Evolutionary conservation across 179 eudicot genomes (phyloP).

Genomic region (Actinidia chinensis): DNA sequence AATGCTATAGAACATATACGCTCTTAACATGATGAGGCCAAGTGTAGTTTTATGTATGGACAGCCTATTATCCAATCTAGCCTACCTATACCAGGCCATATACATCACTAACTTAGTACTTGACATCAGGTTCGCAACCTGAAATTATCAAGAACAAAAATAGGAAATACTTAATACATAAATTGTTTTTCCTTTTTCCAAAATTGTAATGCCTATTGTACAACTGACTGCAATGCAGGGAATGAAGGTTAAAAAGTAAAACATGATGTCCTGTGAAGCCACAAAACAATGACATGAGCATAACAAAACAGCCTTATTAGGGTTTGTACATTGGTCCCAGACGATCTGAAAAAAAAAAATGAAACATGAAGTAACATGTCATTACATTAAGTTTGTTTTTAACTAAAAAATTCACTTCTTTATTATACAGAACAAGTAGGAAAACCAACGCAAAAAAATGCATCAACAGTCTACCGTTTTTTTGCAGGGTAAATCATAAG

Average conservation of each 20-base stretch:
- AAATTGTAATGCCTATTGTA: background rate
- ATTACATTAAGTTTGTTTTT: background rate
- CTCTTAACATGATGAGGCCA: too few relatives aligned
- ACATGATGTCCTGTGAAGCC: constrained; percentile 57
- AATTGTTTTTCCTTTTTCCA: background rate
- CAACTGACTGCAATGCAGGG: constrained; percentile 12
- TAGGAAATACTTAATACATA: background rate
- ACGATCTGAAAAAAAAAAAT: constrained; percentile 67
- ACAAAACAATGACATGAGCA: constrained; percentile 66
- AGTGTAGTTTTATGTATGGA: too few relatives aligned
- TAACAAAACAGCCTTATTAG: constrained; percentile 52
- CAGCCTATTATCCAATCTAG: background rate
- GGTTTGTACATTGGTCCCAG: constrained; percentile 43
- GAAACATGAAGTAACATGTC: constrained; percentile 11
- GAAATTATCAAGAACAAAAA: background rate
- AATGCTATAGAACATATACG: background rate
- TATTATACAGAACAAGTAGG: background rate
- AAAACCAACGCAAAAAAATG: background rate
- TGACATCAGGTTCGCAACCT: background rate
- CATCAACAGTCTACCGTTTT: background rate
- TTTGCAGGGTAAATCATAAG: background rate
- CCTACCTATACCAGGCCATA: background rate
- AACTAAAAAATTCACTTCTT: too few relatives aligned
- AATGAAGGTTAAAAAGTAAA: background rate
- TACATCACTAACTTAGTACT: background rate